Evolutionary conservation across 176 grass and related monocot genomes (phyloP).

Genomic region (Thinopyrum elongatum): DNA sequence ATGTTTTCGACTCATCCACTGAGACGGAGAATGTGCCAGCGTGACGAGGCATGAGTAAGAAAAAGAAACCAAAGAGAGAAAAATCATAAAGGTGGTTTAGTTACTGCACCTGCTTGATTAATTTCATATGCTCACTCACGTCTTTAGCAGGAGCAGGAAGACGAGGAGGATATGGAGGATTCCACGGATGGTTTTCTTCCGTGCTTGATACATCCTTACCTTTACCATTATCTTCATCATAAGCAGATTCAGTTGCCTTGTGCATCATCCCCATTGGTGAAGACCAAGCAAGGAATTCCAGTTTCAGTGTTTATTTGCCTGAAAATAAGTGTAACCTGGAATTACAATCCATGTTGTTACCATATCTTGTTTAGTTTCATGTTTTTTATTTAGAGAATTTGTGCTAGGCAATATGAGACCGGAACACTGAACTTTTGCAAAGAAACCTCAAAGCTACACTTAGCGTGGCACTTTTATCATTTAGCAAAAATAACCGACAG

Average conservation of each 20-base stretch:
- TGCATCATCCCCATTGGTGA: neutral
- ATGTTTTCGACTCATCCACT: neutral
- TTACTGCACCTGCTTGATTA: neutral
- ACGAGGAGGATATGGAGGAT: slow-evolving; percentile 6
- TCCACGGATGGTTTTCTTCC: neutral
- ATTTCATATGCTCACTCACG: neutral
- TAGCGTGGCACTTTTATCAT: neutral
- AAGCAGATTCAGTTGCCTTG: neutral
- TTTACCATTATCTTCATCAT: neutral
- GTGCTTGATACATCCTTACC: neutral
- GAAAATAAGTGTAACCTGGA: neutral
- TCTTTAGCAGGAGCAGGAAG: neutral
- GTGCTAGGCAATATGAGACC: neutral
- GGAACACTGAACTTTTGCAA: neutral
- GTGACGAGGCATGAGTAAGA: neutral
- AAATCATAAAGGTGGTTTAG: neutral
- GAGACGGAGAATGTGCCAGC: neutral
- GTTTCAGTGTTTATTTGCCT: neutral
- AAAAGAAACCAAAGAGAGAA: neutral
- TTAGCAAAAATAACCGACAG: too few relatives aligned
- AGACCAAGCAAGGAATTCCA: neutral
- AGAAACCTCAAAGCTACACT: neutral
- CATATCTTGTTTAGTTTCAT: neutral
- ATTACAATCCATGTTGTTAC: neutral
- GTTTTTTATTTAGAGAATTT: neutral